These are phyloP conservation scores for Cymodocea nodosa DNA, from an alignment of 116 monocot genomes.

Conservation along the genomic window DNA sequence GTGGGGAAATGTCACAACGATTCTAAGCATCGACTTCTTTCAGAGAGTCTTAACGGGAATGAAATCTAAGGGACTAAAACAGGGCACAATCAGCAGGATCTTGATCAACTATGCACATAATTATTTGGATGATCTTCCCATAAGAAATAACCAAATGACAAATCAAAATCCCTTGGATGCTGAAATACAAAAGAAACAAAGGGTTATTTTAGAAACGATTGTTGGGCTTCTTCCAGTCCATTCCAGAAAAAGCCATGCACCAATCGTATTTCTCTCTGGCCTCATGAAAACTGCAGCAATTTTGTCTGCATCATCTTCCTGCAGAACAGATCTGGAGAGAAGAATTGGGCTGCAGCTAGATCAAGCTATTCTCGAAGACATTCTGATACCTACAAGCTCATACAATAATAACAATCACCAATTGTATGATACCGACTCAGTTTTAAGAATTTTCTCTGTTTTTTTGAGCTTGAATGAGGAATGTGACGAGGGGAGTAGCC, in stretches of 20 bases:
- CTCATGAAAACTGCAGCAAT: slow-evolving; percentile 47
- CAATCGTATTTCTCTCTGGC: slow-evolving; percentile 59
- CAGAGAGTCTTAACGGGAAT: slow-evolving; percentile 47
- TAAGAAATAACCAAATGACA: slow-evolving; percentile 12
- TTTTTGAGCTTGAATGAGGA: slow-evolving; percentile 56
- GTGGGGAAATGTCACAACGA: slow-evolving; percentile 50
- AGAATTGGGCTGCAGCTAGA: slow-evolving; percentile 75
- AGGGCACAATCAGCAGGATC: slow-evolving; percentile 47
- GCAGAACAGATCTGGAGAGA: slow-evolving; percentile 59
- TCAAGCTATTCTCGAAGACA: slow-evolving; percentile 78
- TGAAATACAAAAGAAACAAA: slow-evolving; percentile 22
- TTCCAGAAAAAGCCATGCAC: slow-evolving; percentile 52
- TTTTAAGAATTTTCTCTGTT: slow-evolving; percentile 46
- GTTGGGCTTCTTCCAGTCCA: slow-evolving; percentile 58
- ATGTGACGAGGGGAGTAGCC: slow-evolving; percentile 15
- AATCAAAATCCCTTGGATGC: slow-evolving; percentile 19
- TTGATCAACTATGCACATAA: slow-evolving; percentile 71
- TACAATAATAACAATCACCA: slow-evolving; percentile 15
- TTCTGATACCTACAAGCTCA: slow-evolving; percentile 40
- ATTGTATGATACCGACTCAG: slow-evolving; percentile 72
- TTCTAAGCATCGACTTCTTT: slow-evolving; percentile 46
- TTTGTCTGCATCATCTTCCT: slow-evolving; percentile 34
- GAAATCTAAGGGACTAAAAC: slow-evolving; percentile 74
- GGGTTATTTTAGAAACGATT: slow-evolving; percentile 32
- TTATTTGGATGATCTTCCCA: slow-evolving; percentile 30